phyloP scores from a whole-genome alignment of 805 yeast genomes.

The Saturnispora kantuleensis region DNA sequence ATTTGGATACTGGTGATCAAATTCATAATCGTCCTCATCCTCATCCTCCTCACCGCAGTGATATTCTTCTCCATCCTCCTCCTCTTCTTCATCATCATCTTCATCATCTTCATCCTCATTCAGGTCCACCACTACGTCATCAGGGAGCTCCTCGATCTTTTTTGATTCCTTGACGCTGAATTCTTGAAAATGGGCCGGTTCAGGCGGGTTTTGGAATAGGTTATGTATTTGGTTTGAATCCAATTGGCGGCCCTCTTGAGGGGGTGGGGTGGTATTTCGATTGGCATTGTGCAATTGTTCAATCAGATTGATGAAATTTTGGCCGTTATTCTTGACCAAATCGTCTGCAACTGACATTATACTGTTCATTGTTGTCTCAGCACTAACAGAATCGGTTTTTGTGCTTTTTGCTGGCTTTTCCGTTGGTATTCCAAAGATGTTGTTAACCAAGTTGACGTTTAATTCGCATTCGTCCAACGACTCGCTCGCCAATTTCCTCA shows the following conservation, averaged over 20 bases:
- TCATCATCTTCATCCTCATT: constrained; percentile 6
- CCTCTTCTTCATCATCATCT: constrained; percentile 9
- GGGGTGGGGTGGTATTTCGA: constrained; percentile 17
- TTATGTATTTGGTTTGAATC: not conserved
- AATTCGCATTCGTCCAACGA: constrained; percentile 30
- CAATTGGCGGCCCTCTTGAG: not conserved
- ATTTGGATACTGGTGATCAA: constrained; percentile 31
- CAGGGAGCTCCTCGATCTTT: not conserved
- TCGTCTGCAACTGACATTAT: constrained; percentile 61
- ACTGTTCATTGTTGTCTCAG: constrained; percentile 5
- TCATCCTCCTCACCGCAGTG: constrained; percentile 16
- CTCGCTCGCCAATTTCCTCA: constrained; percentile 23
- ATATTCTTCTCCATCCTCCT: constrained; percentile 12
- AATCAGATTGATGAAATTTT: constrained; percentile 67
- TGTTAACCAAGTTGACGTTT: constrained; percentile 20
- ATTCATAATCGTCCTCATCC: constrained; percentile 19
- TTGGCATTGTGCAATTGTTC: constrained; percentile 50
- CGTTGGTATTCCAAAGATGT: constrained; percentile 19
- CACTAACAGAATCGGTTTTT: not conserved
- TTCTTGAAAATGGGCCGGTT: not conserved
- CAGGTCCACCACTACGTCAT: constrained; percentile 23
- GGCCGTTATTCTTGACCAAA: constrained; percentile 67
- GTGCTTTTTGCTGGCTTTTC: constrained; percentile 5
- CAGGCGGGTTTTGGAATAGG: not conserved
- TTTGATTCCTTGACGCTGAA: not conserved